A percentile compares a stretch with the other conserved stretches of the same genome.
Conservation (phyloP, 192 early-diverging fungal species). For the Spinellus fusiger region DNA sequence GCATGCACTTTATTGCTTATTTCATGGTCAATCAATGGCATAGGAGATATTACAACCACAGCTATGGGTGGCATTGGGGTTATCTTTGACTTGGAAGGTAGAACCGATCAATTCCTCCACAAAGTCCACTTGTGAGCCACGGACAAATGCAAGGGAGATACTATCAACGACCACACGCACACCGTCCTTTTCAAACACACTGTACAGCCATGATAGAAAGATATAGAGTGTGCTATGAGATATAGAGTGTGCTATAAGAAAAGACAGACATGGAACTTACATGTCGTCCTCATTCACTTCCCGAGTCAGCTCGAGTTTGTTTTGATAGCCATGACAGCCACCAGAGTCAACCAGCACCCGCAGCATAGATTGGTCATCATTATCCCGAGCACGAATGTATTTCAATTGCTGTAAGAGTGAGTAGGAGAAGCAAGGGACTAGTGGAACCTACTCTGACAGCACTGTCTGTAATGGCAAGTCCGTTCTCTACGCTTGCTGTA, state of each 20-base stretch:
- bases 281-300: conserved; percentile 62
- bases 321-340: conserved; percentile 84
- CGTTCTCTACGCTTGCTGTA: background rate
- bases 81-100: conserved; percentile 68
- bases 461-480: too few species aligned
- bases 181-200: conserved; percentile 64
- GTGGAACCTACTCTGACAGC: too few species aligned
- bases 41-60: conserved; percentile 42
- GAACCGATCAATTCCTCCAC: conserved; percentile 77
- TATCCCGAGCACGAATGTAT: conserved; percentile 39
- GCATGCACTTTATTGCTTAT: too few species aligned
- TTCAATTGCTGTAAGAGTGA: conserved; percentile 44
- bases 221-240: too few species aligned
- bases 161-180: conserved; percentile 68
- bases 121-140: conserved; percentile 72
- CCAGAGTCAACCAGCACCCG: conserved; percentile 78
- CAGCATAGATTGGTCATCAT: conserved; percentile 44
- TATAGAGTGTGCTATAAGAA: too few species aligned
- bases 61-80: conserved; percentile 58
- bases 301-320: conserved; percentile 70
- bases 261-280: conserved; percentile 35
- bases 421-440: too few species aligned
- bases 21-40: conserved; percentile 36
- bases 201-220: too few species aligned
- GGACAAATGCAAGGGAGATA: conserved; percentile 65